Conservation (phyloP, 306 rosid species). For the Cucurbita argyrosperma region DNA sequence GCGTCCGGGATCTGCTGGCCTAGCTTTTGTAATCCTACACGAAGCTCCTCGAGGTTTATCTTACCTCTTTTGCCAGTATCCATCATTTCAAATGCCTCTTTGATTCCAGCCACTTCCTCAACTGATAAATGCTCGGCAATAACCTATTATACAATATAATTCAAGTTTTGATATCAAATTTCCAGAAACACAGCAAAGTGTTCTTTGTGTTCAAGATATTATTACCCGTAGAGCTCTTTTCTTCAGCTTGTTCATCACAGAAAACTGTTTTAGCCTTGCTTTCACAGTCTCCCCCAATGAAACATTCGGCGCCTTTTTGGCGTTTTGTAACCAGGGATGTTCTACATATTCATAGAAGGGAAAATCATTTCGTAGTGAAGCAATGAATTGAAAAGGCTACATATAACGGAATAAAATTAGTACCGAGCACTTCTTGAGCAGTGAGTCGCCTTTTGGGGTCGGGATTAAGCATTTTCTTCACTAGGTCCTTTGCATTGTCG, state of each 20-base stretch:
- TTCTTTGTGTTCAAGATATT: not conserved
- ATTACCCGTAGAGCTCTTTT: conserved; percentile 49
- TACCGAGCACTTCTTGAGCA: conserved; percentile 23
- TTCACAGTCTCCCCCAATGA: conserved; percentile 47
- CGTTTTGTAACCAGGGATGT: conserved; percentile 47
- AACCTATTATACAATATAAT: conserved; percentile 17
- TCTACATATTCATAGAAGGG: conserved; percentile 14
- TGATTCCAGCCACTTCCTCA: conserved; percentile 52
- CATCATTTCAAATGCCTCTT: conserved; percentile 43
- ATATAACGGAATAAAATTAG: not conserved
- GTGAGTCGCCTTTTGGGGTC: conserved; percentile 19
- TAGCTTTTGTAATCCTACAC: conserved; percentile 30
- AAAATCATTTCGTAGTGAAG: not conserved
- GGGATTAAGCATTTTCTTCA: conserved; percentile 23
- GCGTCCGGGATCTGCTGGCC: conserved; percentile 46
- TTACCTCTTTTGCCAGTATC: conserved; percentile 31
- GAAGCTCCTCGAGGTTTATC: conserved; percentile 34
- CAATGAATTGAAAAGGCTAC: not conserved
- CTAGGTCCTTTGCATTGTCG: conserved; percentile 23
- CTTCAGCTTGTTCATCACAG: conserved; percentile 51
- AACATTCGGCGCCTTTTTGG: conserved; percentile 50
- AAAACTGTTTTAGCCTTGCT: conserved; percentile 48
- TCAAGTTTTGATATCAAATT: not conserved
- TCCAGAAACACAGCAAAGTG: not conserved
- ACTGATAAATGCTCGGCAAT: conserved; percentile 45